Evolutionary conservation across 2,329 filamentous ascomycete species (phyloP).

Genomic region (Stemphylium vesicarium): DNA sequence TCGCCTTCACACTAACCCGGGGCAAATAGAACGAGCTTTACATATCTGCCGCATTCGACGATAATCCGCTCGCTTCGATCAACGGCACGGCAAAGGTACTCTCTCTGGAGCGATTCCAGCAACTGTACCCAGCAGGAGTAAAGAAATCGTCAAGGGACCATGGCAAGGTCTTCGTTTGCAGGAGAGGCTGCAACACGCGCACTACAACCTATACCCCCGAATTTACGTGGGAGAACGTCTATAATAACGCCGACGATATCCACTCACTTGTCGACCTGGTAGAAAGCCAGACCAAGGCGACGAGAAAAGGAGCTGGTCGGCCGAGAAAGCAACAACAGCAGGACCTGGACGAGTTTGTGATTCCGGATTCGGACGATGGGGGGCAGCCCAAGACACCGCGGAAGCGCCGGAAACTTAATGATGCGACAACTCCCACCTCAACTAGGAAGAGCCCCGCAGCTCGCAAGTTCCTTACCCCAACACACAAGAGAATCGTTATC

Average conservation of each 20-base stretch:
- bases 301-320: slow-evolving; percentile 58
- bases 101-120: slow-evolving; percentile 72
- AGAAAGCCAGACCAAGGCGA: slow-evolving; percentile 74
- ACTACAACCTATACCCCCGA: slow-evolving; percentile 92
- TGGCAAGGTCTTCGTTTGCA: slow-evolving; percentile 88
- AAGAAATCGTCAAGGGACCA: slow-evolving; percentile 74
- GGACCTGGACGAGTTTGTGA: slow-evolving; percentile 55
- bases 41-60: slow-evolving; percentile 83
- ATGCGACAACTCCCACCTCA: slow-evolving; percentile 54
- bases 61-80: slow-evolving; percentile 86
- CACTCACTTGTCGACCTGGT: slow-evolving; percentile 70
- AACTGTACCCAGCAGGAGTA: slow-evolving; percentile 75
- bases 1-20: slow-evolving; percentile 21
- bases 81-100: slow-evolving; percentile 85
- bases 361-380: slow-evolving; percentile 50
- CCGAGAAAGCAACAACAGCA: slow-evolving; percentile 38
- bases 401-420: slow-evolving; percentile 57
- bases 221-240: slow-evolving; percentile 89
- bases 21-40: slow-evolving; percentile 80
- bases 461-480: slow-evolving; percentile 66
- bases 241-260: slow-evolving; percentile 71
- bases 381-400: slow-evolving; percentile 53
- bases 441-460: slow-evolving; percentile 54
- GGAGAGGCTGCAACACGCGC: slow-evolving; percentile 85
- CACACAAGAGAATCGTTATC: slow-evolving; percentile 71